Percentiles rank a stretch among this genome's conserved stretches.
Conservation (phyloP, 441 rosid genomes). For the Gossypium schwendimanii region DNA sequence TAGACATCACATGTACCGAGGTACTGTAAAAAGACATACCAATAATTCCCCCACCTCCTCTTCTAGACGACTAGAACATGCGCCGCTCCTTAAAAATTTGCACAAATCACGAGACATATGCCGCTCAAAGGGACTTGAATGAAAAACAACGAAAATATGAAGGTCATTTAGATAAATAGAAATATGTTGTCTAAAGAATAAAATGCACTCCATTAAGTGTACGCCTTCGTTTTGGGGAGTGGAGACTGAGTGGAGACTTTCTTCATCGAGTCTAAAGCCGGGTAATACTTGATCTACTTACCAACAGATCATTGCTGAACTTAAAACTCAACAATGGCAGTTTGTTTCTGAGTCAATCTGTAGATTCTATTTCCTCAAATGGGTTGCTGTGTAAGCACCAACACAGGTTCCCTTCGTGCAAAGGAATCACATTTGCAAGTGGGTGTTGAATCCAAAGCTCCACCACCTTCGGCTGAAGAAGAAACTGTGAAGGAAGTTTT, state of each 20-base stretch:
- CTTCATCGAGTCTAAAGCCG: neutral
- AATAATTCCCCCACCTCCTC: neutral
- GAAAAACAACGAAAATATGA: neutral
- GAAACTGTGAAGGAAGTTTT: constrained; percentile 68
- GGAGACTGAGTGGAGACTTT: neutral
- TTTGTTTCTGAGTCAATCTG: neutral
- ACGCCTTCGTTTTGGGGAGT: neutral
- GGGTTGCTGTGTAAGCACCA: constrained; percentile 65
- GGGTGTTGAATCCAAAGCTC: constrained; percentile 33
- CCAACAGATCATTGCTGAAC: neutral
- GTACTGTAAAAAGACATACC: neutral
- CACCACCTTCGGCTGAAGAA: constrained; percentile 40
- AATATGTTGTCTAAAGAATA: neutral
- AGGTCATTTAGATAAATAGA: neutral
- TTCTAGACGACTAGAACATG: neutral
- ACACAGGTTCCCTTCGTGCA: neutral
- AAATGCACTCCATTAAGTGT: neutral
- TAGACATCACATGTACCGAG: constrained; percentile 1
- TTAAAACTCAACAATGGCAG: neutral
- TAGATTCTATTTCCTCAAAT: constrained; percentile 18
- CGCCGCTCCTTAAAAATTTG: neutral
- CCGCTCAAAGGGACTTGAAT: neutral
- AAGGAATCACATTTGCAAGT: neutral
- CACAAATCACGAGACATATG: constrained; percentile 8
- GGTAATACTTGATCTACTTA: neutral